Percentiles rank a stretch among this genome's conserved stretches.
phyloP scores from a whole-genome alignment of 352 stramenopile species.

The Aphanomyces stellatus region DNA sequence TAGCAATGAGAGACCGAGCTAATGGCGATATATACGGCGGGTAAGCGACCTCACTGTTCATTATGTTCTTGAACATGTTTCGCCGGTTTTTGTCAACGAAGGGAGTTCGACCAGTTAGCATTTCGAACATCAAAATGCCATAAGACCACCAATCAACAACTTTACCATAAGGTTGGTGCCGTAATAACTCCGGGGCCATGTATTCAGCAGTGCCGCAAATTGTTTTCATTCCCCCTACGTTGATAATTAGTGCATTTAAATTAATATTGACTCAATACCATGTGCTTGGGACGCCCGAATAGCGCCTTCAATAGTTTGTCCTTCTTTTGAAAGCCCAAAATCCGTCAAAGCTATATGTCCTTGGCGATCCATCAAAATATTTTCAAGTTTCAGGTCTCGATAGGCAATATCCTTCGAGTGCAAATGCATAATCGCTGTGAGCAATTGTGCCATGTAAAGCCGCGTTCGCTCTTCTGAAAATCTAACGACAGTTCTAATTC shows the following conservation, averaged over 20 bases:
- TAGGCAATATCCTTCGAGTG: slow-evolving; percentile 87
- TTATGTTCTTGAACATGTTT: slow-evolving; percentile 90
- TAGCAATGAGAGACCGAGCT: slow-evolving; percentile 69
- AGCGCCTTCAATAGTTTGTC: slow-evolving; percentile 66
- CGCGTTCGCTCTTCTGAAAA: slow-evolving; percentile 78
- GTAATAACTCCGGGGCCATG: slow-evolving; percentile 78
- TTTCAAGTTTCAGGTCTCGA: slow-evolving; percentile 84
- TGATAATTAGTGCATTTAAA: background rate
- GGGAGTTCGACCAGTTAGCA: slow-evolving; percentile 79
- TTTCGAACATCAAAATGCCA: slow-evolving; percentile 82
- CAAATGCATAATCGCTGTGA: slow-evolving; percentile 82
- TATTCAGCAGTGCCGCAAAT: slow-evolving; percentile 86
- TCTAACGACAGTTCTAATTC: slow-evolving; percentile 21
- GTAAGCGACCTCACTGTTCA: slow-evolving; percentile 83
- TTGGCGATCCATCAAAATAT: slow-evolving; percentile 85
- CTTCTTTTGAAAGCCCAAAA: slow-evolving; percentile 84
- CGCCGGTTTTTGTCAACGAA: slow-evolving; percentile 83
- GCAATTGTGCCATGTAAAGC: slow-evolving; percentile 81
- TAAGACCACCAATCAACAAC: slow-evolving; percentile 89
- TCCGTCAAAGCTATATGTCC: slow-evolving; percentile 83
- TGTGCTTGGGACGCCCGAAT: slow-evolving; percentile 75
- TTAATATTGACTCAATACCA: slow-evolving; percentile 7
- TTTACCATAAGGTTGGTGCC: slow-evolving; percentile 81
- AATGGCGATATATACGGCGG: slow-evolving; percentile 74
- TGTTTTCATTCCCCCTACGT: slow-evolving; percentile 67